Evolutionary conservation across 805 yeast genomes (phyloP), one percentile per base, ranked within the genome.

Genomic region (Wickerhamiella galacta): DNA sequence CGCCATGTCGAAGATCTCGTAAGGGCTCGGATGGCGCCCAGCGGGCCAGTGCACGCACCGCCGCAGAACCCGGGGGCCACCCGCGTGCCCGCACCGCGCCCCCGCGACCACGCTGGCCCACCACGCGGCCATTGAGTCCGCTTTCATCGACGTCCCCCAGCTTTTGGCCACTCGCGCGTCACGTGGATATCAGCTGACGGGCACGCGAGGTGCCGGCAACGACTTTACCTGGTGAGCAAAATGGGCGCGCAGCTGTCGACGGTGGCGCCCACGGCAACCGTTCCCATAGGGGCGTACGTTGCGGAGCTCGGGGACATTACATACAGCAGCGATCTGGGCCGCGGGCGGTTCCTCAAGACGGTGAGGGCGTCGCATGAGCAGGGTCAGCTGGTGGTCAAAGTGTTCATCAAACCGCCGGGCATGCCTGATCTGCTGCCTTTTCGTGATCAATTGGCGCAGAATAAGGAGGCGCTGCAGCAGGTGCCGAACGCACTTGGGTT

Each of bases 231-330:
- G 12, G 20, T 12, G 4, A 18, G 16, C n/a, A n/a, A 9, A 4
- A 83, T 85, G 95, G 95, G 95, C 11, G 81, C 80, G 10, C 79
- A 78, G 49, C 58, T 87, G 39, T 85, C 95, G 2, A 61, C 80
- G 21, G 57, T 82, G 51, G 80, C 94, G 7, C 95, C 94, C 9
- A 73, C 93, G 3, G 83, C 93, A 3, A 80, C 95, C 1, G 80
- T 87, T 46, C 94, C 93, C 5, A 65, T 83, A 2, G 82, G 87
- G 16, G 85, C 95, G 1, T 87, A 85, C 44, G 69, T 87, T 19
- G 83, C 83, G 46, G 81, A 79, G 27, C 61, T 87, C 8, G 72
- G 72, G 16, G 72, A 73, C 39, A 63, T 78, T 25, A 87, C 80
- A 45, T 87, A 81, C 49, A 63, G 75, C 2, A 70, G 74, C 34